Conservation (phyloP, 306 rosid genomes). For the Pyrus betulifolia region DNA sequence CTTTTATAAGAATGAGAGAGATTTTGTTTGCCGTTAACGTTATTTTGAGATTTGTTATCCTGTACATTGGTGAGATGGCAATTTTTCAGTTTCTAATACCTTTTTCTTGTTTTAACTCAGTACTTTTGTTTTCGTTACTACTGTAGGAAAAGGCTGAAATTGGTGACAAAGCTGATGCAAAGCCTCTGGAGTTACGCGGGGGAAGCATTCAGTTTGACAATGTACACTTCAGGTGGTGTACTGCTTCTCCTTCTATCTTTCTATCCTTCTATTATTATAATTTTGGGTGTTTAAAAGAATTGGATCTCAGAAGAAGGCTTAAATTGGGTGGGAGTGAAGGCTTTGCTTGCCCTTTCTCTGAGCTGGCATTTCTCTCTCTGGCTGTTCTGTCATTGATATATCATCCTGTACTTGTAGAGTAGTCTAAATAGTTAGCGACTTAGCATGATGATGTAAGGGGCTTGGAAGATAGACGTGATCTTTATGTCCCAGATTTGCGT, state of each 20-base stretch:
- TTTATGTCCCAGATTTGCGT: background rate
- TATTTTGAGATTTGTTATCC: background rate
- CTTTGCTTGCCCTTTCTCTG: background rate
- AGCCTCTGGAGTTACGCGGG: constrained; percentile 57
- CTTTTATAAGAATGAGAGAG: background rate
- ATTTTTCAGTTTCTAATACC: background rate
- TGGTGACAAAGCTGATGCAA: constrained; percentile 52
- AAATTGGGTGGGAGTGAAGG: background rate
- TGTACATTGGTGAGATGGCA: background rate
- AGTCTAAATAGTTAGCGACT: background rate
- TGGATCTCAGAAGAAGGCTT: background rate
- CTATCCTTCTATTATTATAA: background rate
- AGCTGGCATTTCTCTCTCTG: background rate
- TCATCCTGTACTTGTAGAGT: background rate
- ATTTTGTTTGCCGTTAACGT: background rate
- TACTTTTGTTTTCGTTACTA: constrained; percentile 4
- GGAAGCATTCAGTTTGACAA: constrained; percentile 69
- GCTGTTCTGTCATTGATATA: background rate
- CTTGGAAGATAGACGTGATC: background rate
- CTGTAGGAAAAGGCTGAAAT: constrained; percentile 79
- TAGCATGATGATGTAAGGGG: background rate
- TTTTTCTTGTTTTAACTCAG: background rate
- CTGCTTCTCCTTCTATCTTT: constrained; percentile 1
- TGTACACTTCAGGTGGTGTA: constrained; percentile 72
- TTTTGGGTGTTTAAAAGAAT: background rate